Conservation (phyloP, 1,284 basidiomycete species). For the Peniophora sp. region DNA sequence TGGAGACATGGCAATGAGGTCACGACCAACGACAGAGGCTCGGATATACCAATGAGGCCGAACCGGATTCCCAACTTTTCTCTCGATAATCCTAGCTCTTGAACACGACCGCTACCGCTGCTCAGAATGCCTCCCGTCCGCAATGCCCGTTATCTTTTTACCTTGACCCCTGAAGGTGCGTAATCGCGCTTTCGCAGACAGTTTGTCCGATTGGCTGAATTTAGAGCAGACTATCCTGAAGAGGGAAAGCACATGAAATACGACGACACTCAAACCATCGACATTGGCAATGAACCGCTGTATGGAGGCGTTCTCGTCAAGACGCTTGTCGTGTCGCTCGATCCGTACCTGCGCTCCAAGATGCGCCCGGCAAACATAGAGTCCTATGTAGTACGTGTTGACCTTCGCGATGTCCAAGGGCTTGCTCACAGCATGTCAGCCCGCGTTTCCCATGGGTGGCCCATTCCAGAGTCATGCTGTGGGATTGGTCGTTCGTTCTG, state of each 20-base stretch:
- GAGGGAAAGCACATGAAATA: conserved; percentile 42
- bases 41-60: no score
- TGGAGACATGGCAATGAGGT: no score
- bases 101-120: no score
- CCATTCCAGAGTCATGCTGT: conserved; percentile 21
- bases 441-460: conserved; percentile 22
- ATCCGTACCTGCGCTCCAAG: conserved; percentile 36
- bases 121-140: neutral
- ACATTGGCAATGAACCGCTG: conserved; percentile 38
- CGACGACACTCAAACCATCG: conserved; percentile 38
- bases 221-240: conserved; percentile 31
- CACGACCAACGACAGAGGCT: no score
- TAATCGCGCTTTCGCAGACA: neutral
- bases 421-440: conserved; percentile 4
- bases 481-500: conserved; percentile 36
- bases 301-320: conserved; percentile 47
- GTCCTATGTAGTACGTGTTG: conserved; percentile 17
- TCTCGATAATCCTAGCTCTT: no score
- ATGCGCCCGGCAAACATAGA: conserved; percentile 23
- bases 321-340: conserved; percentile 35
- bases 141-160: neutral
- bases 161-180: neutral
- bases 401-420: neutral
- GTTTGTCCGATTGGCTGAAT: neutral
- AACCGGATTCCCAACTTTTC: no score